phyloP scores from a whole-genome alignment of 78 protist species.

The Creolimax fragrantissima region DNA sequence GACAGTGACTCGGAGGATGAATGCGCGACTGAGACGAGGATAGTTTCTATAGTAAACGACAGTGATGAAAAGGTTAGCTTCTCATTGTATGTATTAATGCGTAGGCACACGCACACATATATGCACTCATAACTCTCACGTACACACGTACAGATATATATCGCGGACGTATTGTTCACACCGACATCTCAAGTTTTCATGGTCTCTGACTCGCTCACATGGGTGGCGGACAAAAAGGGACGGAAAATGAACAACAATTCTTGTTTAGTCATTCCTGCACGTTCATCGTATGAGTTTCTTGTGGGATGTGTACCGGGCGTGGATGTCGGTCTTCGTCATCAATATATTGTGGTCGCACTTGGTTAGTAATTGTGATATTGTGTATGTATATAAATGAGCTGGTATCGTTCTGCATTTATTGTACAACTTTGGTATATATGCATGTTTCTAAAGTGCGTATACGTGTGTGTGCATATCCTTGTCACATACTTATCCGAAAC shows the following conservation, averaged over 20 bases:
- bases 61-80: not conserved
- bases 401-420: not conserved
- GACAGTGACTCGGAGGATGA: too few relatives aligned
- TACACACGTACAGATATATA: too few relatives aligned
- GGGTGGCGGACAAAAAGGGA: not conserved
- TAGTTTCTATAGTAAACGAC: not conserved
- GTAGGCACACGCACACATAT: too few relatives aligned
- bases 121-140: too few relatives aligned
- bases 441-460: not conserved
- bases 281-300: not conserved
- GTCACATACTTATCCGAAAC: not conserved
- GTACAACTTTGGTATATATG: not conserved
- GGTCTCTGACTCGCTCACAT: not conserved
- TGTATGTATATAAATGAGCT: not conserved
- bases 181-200: not conserved
- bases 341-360: not conserved
- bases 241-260: too few relatives aligned
- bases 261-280: not conserved
- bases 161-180: not conserved
- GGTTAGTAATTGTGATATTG: too few relatives aligned
- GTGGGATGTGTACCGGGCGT: not conserved
- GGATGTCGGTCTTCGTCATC: not conserved
- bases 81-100: too few relatives aligned
- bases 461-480: not conserved
- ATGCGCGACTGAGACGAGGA: not conserved